Conservation (phyloP, 495 filamentous ascomycete genomes). For the Podospora anserina region DNA sequence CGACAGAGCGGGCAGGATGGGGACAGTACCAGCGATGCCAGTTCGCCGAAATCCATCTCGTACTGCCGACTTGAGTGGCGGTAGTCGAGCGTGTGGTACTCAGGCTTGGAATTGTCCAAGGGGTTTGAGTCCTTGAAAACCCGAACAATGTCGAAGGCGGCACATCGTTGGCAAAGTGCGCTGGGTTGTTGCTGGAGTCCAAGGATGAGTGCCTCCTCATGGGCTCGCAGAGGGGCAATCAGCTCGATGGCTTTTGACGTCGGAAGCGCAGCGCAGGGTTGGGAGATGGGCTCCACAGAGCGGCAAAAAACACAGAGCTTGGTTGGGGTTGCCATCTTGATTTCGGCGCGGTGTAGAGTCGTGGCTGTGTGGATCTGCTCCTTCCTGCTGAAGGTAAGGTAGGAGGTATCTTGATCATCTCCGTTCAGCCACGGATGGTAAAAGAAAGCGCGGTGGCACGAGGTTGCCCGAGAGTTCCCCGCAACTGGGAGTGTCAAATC, state of each 20-base stretch:
- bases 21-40: slow-evolving; percentile 13
- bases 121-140: slow-evolving; percentile 2
- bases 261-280: background rate
- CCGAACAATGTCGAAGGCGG: slow-evolving; percentile 10
- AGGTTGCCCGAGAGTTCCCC: background rate
- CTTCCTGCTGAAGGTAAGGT: background rate
- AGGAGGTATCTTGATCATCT: background rate
- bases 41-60: slow-evolving; percentile 8
- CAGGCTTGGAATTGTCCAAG: background rate
- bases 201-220: slow-evolving; percentile 8
- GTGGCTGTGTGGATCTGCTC: no score
- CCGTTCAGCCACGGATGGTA: no score
- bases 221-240: slow-evolving; percentile 3
- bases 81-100: background rate
- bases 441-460: no score
- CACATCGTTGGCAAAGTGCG: slow-evolving; percentile 18
- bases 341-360: background rate
- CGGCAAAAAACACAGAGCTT: slow-evolving; percentile 3
- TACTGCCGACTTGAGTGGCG: background rate
- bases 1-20: slow-evolving; percentile 21
- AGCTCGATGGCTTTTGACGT: background rate
- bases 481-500: background rate
- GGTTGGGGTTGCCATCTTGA: background rate
- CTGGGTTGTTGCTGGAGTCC: slow-evolving; percentile 7
- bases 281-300: background rate